Percentiles rank a stretch among this genome's conserved stretches.
Conservation (phyloP, 495 filamentous ascomycete species). For the Xylaria intraflava region DNA sequence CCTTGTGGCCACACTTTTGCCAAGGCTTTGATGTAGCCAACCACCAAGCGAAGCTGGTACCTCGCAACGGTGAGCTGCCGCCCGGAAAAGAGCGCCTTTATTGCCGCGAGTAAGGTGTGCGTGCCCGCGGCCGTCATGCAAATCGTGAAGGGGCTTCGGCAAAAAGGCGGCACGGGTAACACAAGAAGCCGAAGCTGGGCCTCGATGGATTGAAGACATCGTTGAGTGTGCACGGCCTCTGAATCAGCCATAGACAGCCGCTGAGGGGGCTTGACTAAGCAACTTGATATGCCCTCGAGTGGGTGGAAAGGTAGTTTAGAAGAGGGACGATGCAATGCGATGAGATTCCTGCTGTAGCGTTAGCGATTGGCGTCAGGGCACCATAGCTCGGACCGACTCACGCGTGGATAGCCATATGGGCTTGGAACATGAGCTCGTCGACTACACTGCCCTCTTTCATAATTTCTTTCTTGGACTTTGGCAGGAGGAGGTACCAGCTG, state of each 20-base stretch:
- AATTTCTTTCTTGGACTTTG: conserved; percentile 54
- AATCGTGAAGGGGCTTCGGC: conserved; percentile 62
- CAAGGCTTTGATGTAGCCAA: conserved; percentile 60
- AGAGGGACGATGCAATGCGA: conserved; percentile 54
- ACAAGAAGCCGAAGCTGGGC: conserved; percentile 55
- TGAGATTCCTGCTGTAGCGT: conserved; percentile 27
- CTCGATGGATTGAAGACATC: conserved; percentile 58
- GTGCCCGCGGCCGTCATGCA: conserved; percentile 54
- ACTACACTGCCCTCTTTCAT: conserved; percentile 50
- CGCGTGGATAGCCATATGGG: conserved; percentile 56
- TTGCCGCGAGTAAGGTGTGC: conserved; percentile 33
- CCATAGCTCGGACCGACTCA: conserved; percentile 1
- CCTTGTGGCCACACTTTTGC: conserved; percentile 59
- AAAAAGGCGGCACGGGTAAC: conserved; percentile 52
- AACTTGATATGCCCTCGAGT: conserved; percentile 31
- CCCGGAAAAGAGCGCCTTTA: conserved; percentile 38
- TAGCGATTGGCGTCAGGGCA: neutral
- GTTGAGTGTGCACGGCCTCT: conserved; percentile 54
- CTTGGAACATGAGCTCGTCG: conserved; percentile 69
- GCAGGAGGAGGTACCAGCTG: conserved; percentile 61
- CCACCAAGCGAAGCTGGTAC: conserved; percentile 54
- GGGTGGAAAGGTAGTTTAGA: conserved; percentile 27
- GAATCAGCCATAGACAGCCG: conserved; percentile 27
- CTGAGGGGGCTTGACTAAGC: conserved; percentile 32
- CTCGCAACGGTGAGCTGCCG: conserved; percentile 52